Evolutionary conservation across 2,329 filamentous ascomycete species (phyloP), one percentile per base, ranked within the genome.

Genomic region (Monosporascus sp.): DNA sequence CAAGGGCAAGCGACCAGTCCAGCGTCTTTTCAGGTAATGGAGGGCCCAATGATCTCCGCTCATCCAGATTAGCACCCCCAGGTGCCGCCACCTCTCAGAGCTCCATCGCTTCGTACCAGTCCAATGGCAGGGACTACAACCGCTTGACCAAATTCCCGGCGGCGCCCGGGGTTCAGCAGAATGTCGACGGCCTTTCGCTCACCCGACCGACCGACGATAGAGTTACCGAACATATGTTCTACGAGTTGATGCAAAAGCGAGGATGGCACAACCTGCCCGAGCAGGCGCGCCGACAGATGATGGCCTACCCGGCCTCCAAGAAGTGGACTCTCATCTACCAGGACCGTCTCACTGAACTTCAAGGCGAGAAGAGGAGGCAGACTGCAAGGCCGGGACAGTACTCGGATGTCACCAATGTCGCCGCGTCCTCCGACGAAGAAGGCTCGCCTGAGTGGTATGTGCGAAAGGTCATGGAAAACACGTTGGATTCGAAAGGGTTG

Each of bases 381-480:
- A 88, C 89, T 51, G 84, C 87, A 37, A 85, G 87, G 56, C 80
- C 88, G 6, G 86, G 86, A 58, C 84, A 89, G 59, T 88, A 86
- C 60, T 81, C 86, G 53, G 82, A 81, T 68, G 70, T 83, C 6
- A 7, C 26, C 55, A 86, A 88, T 61, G 82, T 93, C 55, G 81
- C 91, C 41, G 83, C 85, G 43, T 85, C 89, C 62, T 90, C 90
- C 7, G 92, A 97, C 67, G 93, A 97, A 69, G 94, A 97, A 71
- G 93, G 92, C 45, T 95, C 90, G 49, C 94, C 94, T 3, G 93
- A 97, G 73, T 99, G 93, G 93, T 99, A 96, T 70, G 93, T 99
- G 51, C 88, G 91, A 68, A 93, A 90, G 69, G 89, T 97, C 55
- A 91, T 97, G 89, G 93, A 97, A 70, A 95, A 97, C 71, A 89